Evolutionary conservation across 2,329 filamentous ascomycete genomes (phyloP), one percentile per base, ranked within the genome.

Genomic region (Cordyceps cicadae): DNA sequence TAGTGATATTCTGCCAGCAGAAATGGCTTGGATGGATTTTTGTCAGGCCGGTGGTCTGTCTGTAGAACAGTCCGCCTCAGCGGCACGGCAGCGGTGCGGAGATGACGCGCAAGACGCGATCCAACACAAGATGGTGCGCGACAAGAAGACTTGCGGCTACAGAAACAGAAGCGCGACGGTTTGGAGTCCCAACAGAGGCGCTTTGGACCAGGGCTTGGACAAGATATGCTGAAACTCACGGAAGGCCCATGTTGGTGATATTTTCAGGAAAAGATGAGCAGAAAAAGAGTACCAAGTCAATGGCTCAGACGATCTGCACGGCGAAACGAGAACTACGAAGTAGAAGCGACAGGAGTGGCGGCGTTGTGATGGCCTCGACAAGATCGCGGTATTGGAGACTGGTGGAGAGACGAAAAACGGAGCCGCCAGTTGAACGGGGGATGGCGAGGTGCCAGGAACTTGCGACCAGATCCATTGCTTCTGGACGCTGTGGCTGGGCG

Each of bases 171-270:
- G 39, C 41, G 58, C 43, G 46, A 61, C 12, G 53, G 14, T 63
- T 62, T 61, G 5, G 37, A 7, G 19, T 11, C 12, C 21, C 17
- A 17, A 12, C 8, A 17, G 12, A 51, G 34, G 51, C 58, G 34
- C 32, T 45, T n/a, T 32, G 43, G n/a, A 53, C 19, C 15, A 5
- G 15, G 17, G 41, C 17, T 19, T 19, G n/a, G n/a, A 37, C 34
- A 21, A 46, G 21, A 52, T n/a, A 59, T n/a, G 59, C 46, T 26
- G 37, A 32, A 41, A 77, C 77, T 77, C 75, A 79, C 77, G 77
- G 77, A 55, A 79, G 77, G 68, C 77, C 77, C 77, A 79, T 79
- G 55, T 50, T 67, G 66, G 62, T 37, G 32, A 60, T 14, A 21
- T n/a, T 8, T 45, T 55, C 39, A 37, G 37, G 26, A 32, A 14